Base-by-base conservation (phyloP, 768 basidiomycete genomes). In the Termitomyces sp. region DNA sequence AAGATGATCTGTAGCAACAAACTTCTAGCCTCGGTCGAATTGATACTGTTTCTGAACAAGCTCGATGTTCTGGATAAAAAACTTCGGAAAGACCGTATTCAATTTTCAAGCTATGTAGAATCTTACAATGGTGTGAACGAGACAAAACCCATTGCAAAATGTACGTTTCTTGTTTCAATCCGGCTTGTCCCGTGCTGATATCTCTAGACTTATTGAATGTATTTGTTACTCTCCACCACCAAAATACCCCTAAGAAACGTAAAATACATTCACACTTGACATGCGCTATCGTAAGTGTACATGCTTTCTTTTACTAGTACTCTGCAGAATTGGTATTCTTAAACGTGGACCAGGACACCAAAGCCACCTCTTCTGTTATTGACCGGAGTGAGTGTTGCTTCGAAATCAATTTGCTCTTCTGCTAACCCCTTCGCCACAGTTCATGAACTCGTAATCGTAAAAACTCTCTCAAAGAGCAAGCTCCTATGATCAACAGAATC, bases 11-110 rank as follows among this genome's bases (percentile, higher is more conserved):
- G 84, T 65, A 73, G 76, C 60, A 85, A 84, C 69, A 82, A 79
- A 61, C 69, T 86, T 16, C 76, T 88, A 3, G 72, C 74, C 9
- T 66, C 72, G 0, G 79, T 84, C 30, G 79, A 82, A 56, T 77
- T 87, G 53, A 79, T 87, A 43, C 69, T 88, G 20, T 79, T 87
- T 65, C 73, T 87, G 18, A 86, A 86, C 73, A 87, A 87, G 62
- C 72, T 76, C 58, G 86, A 88, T 65, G 78, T 88, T 56, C 72
- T 88, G 24, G 75, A 82, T 30, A 70, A 72, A 16, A 85, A 86
- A 65, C 72, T 88, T 10, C 69, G 74, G 55, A 66, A 77, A 7
- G 85, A 85, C 3, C 24, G 40, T 1, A 67, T 84, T 10, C 71
- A 74, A 50, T 84, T 88, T 61, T 73, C 76, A n/a, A 71, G 76